Conservation (phyloP, 2,329 filamentous ascomycete species). For the Fusarium anthophilum region DNA sequence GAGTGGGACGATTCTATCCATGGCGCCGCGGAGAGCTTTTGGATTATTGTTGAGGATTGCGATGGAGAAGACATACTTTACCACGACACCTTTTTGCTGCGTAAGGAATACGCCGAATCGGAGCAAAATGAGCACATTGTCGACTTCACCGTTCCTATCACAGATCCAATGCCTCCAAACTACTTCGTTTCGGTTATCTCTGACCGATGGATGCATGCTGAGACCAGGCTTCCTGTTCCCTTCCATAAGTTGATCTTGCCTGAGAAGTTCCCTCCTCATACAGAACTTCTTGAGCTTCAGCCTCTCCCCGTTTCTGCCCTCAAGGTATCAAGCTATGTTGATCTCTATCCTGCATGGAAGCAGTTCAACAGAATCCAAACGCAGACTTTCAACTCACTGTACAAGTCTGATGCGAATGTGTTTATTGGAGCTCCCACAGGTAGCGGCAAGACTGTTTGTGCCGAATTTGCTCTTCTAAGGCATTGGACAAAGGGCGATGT, state of each 20-base stretch:
- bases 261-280: conserved; percentile 95
- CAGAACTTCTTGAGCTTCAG: conserved; percentile 90
- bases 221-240: conserved; percentile 90
- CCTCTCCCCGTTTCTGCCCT: conserved; percentile 88
- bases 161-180: conserved; percentile 97
- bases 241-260: conserved; percentile 96
- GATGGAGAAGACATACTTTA: conserved; percentile 96
- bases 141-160: conserved; percentile 95
- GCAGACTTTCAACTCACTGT: conserved; percentile 94
- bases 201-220: conserved; percentile 98
- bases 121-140: conserved; percentile 94
- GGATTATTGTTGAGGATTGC: conserved; percentile 97
- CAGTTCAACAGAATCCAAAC: conserved; percentile 98
- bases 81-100: conserved; percentile 92
- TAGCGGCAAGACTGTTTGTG: conserved; percentile 96
- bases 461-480: conserved; percentile 89
- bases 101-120: conserved; percentile 84
- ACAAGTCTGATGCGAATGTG: conserved; percentile 90
- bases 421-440: conserved; percentile 93
- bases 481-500: conserved; percentile 73
- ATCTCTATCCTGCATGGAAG: conserved; percentile 83
- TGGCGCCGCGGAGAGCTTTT: conserved; percentile 89
- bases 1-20: conserved; percentile 94
- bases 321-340: conserved; percentile 84
- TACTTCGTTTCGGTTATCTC: conserved; percentile 97